These are phyloP conservation scores for Fagopyrum esculentum DNA, from an alignment of 148 eudicot species.

Conservation along the genomic window DNA sequence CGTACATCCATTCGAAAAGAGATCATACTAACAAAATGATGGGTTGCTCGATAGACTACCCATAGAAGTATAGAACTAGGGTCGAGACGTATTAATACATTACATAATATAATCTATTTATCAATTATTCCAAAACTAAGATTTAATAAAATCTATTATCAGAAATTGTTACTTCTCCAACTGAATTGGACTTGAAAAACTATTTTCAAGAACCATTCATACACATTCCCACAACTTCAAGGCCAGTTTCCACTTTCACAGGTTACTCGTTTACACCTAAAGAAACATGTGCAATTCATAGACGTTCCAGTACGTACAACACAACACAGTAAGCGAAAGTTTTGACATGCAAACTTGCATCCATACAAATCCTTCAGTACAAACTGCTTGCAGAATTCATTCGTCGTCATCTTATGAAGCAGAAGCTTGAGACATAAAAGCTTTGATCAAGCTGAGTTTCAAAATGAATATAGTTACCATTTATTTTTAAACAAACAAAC, in stretches of 20 bases:
- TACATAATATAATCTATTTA: too few species aligned
- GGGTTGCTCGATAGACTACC: too few species aligned
- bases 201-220: not conserved
- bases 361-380: not conserved
- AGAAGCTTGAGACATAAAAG: constrained; percentile 6
- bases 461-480: not conserved
- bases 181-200: not conserved
- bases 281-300: not conserved
- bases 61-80: too few species aligned
- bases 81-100: too few species aligned
- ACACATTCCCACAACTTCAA: too few species aligned
- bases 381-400: not conserved
- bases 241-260: not conserved
- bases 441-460: not conserved
- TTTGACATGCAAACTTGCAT: constrained; percentile 8
- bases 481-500: constrained; percentile 8
- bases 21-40: too few species aligned
- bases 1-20: too few species aligned
- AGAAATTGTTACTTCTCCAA: too few species aligned
- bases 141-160: too few species aligned
- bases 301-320: not conserved
- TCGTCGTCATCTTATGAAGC: constrained; percentile 9
- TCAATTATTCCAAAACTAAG: too few species aligned
- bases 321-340: not conserved
- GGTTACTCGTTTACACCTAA: not conserved